A percentile compares a stretch with the other conserved stretches of the same genome.
Conservation (phyloP, 2,329 filamentous ascomycete species). For the Diaporthe citriasiana region DNA sequence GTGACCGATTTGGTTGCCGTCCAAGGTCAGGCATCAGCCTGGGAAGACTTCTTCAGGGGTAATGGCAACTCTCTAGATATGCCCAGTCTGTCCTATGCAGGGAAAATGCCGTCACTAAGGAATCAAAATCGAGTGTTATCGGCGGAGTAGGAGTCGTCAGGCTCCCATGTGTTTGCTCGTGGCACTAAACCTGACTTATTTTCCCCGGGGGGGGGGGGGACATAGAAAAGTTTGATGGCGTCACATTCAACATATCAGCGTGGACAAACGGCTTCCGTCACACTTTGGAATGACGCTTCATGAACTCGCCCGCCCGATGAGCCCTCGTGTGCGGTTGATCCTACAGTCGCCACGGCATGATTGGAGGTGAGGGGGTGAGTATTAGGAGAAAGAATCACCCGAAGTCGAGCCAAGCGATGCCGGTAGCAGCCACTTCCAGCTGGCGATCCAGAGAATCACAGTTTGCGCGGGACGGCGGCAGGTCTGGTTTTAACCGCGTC, state of each 20-base stretch:
- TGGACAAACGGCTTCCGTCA: neutral
- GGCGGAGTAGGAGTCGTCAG: neutral
- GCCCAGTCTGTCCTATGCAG: neutral
- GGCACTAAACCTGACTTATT: neutral
- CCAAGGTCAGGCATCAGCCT: neutral
- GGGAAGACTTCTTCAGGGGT: neutral
- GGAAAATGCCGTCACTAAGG: neutral
- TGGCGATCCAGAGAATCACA: neutral
- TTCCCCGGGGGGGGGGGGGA: neutral
- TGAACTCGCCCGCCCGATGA: neutral
- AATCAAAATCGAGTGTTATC: neutral
- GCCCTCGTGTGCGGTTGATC: neutral
- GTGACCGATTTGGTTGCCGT: too few species aligned
- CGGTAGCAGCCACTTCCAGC: neutral
- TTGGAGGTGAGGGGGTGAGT: neutral
- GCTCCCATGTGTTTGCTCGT: neutral
- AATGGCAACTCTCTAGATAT: neutral
- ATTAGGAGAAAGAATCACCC: neutral
- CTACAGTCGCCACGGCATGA: neutral
- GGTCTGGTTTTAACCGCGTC: slow-evolving; percentile 7
- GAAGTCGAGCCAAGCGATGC: neutral
- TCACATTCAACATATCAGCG: neutral
- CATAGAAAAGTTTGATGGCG: neutral
- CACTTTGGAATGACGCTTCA: neutral
- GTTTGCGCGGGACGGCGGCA: neutral